Conservation (phyloP, 2,329 filamentous ascomycete genomes). For the Trichoderma lentiforme region DNA sequence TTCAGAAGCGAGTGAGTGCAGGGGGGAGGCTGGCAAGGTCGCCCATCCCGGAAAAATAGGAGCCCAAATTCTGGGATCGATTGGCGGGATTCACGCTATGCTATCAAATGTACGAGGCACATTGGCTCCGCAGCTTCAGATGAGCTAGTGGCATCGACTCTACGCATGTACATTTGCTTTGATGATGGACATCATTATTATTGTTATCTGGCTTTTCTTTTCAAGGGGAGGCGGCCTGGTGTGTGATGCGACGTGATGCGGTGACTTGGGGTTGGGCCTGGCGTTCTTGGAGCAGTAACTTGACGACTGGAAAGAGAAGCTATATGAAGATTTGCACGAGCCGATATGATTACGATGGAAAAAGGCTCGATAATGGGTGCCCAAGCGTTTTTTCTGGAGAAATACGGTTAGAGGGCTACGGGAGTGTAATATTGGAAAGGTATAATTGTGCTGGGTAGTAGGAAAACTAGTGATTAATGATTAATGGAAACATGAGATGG, state of each 20-base stretch:
- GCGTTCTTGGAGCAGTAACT: constrained; percentile 17
- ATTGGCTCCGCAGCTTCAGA: constrained; percentile 26
- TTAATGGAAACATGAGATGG: constrained; percentile 16
- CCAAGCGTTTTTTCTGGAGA: neutral
- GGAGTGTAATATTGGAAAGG: constrained; percentile 9
- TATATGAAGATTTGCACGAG: neutral
- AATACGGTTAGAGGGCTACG: neutral
- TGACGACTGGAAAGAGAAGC: constrained; percentile 7
- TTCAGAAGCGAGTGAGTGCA: constrained; percentile 77
- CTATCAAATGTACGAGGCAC: constrained; percentile 34
- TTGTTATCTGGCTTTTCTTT: neutral
- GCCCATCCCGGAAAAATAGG: constrained; percentile 61
- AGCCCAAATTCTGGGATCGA: constrained; percentile 40
- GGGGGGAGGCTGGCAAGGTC: constrained; percentile 68
- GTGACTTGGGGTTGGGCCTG: constrained; percentile 8
- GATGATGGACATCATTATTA: constrained; percentile 7
- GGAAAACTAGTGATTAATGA: constrained; percentile 17
- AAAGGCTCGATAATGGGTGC: neutral
- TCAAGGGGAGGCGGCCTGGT: constrained; percentile 7
- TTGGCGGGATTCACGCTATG: constrained; percentile 38
- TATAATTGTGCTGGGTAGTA: constrained; percentile 4
- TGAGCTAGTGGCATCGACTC: constrained; percentile 14
- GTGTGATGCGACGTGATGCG: neutral
- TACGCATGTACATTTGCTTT: constrained; percentile 18
- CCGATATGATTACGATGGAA: constrained; percentile 1